phyloP scores from a whole-genome alignment of 2,329 filamentous ascomycete genomes.

The Venturia aucupariae region DNA sequence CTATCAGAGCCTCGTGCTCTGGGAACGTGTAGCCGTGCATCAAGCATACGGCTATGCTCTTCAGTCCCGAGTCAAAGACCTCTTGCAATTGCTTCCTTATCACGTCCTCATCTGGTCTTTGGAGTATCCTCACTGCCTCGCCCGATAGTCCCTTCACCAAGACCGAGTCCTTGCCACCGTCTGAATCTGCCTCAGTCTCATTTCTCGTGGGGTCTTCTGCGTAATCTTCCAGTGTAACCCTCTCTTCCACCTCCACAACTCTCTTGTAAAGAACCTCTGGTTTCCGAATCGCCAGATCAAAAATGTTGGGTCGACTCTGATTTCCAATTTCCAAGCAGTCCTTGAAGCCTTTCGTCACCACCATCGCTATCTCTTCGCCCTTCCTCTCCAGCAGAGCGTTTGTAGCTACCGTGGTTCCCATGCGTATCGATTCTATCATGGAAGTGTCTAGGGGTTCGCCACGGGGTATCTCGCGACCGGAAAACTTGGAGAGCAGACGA shows the following conservation, averaged over 20 bases:
- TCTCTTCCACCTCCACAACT: slow-evolving; percentile 84
- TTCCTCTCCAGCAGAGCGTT: slow-evolving; percentile 87
- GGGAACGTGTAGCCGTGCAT: slow-evolving; percentile 93
- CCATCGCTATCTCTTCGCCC: slow-evolving; percentile 77
- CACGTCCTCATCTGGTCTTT: slow-evolving; percentile 47
- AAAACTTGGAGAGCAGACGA: slow-evolving; percentile 72
- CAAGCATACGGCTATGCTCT: slow-evolving; percentile 78
- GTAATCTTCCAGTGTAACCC: slow-evolving; percentile 86
- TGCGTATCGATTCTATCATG: slow-evolving; percentile 80
- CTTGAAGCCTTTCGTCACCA: slow-evolving; percentile 79
- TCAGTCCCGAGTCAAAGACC: slow-evolving; percentile 61
- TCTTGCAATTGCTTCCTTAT: slow-evolving; percentile 54
- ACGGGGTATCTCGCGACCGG: slow-evolving; percentile 64
- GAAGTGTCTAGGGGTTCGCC: slow-evolving; percentile 73
- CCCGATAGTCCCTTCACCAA: slow-evolving; percentile 64
- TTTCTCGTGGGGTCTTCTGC: slow-evolving; percentile 70
- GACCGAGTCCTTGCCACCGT: slow-evolving; percentile 38
- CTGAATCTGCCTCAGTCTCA: slow-evolving; percentile 45
- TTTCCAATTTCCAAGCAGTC: slow-evolving; percentile 87
- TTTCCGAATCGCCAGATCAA: slow-evolving; percentile 78
- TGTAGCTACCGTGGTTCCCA: slow-evolving; percentile 92
- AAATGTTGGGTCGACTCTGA: slow-evolving; percentile 81
- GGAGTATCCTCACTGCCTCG: slow-evolving; percentile 63
- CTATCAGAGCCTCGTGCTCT: slow-evolving; percentile 71
- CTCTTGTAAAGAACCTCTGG: slow-evolving; percentile 78